Base-by-base conservation (phyloP, 305 asterid species). In the Caryopteris hybrid region DNA sequence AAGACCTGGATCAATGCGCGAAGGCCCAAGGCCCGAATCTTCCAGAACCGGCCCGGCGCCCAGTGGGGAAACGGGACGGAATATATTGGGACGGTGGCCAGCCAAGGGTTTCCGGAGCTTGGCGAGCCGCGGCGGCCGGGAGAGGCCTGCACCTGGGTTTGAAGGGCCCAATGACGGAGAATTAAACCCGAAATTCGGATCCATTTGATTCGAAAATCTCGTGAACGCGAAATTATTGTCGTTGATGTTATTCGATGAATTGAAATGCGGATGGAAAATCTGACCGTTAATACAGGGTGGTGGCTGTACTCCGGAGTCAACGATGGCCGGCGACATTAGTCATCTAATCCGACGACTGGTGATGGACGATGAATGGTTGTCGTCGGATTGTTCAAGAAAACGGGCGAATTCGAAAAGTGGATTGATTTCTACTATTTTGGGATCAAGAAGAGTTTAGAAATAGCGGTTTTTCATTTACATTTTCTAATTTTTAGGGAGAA, bases 21-120 rank as follows among this genome's bases (percentile, higher is more conserved):
- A 13, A 10, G 64, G 56, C 59, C 58, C 76, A 9, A 51, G 0
- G 13, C 79, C 79, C 45, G 71, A 61, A 70, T 70, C 82, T 11
- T 54, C 79, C 58, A 34, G 36, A 4, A 46, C 70, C 34, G 12
- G 34, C 23, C 58, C 79, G 8, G 31, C 34, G 22, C 73, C 81
- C 53, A 36, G 8, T 25, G 61, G 69, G 21, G 78, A 55, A 6
- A 64, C 76, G 52, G 88, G 68, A 45, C 80, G 70, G 31, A 64
- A 53, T 14, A 52, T 9, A 73, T 66, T 80, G 58, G 86, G 80
- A 7, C 81, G 85, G 59, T 81, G 83, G 47, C 83, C 85, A 23
- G 80, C 20, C 66, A 53, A 53, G 71, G 92, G 78, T 77, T 81
- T 86, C 75, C 91, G 81, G 39, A 73, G 85, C 88, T 86, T 90